Conservation (phyloP, 371 early-diverging fungal genomes). For the Vairimorpha necatrix region DNA sequence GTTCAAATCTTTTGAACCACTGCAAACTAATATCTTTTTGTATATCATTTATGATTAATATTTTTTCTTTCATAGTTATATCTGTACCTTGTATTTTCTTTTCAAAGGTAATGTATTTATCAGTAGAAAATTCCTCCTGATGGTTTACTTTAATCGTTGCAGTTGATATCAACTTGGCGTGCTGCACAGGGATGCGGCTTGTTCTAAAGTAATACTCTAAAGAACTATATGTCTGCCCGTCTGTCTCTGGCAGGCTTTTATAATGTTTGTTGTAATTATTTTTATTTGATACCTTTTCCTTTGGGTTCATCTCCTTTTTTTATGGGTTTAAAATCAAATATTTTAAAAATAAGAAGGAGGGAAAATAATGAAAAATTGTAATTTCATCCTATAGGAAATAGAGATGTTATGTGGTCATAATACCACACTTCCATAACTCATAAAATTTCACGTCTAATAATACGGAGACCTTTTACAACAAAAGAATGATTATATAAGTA, state of each 20-base stretch:
- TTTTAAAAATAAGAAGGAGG: no score
- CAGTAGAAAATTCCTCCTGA: not conserved
- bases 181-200: not conserved
- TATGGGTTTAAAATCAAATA: no score
- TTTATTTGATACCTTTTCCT: no score
- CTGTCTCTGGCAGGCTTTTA: not conserved
- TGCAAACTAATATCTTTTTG: not conserved
- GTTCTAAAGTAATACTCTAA: not conserved
- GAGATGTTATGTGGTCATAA: no score
- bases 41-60: not conserved
- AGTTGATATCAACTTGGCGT: not conserved
- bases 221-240: not conserved
- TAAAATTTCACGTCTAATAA: no score
- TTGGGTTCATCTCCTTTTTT: no score
- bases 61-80: not conserved
- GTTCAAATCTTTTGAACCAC: not conserved
- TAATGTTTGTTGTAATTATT: no score
- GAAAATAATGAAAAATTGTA: no score
- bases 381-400: no score
- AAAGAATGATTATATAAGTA: no score
- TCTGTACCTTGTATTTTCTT: not conserved
- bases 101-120: not conserved
- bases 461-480: no score
- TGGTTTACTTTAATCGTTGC: not conserved
- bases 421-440: no score